Base-by-base conservation (phyloP, 2,329 filamentous ascomycete genomes). In the Nemania bipapillata region DNA sequence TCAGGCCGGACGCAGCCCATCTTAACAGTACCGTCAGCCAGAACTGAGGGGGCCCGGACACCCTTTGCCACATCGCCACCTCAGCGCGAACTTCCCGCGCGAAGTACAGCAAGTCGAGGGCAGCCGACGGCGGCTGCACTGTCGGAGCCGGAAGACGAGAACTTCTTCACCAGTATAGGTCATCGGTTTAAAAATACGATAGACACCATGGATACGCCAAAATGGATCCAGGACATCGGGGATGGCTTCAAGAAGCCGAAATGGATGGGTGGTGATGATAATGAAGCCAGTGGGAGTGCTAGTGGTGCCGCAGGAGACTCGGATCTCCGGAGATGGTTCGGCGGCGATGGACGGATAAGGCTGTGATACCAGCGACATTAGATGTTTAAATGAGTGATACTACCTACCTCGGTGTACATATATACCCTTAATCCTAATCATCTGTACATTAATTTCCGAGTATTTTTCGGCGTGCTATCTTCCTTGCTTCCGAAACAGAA, bases 111-210 rank as follows among this genome's bases (percentile, higher is more conserved):
- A 69, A 77, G 60, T 71, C 77, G 74, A 65, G 77, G 73, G 63
- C 76, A 80, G 49, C 66, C 75, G 37, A 54, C 79, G 30, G 72
- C 80, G 42, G 77, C 82, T 32, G 79, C 86, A 22, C 86, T 87
- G 0, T 86, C 86, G 7, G 86, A 87, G n/a, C 85, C 87, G 1
- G 90, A 92, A 35, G 90, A 94, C 15, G 92, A 93, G 63, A 93
- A 90, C 72, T 93, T 97, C 79, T 94, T 98, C 76, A 87, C 92
- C 72, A 90, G 91, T 37, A 89, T 98, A 69, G 90, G 92, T 0
- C 92, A 96, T 77, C 87, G 95, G 40, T 90, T 99, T 74, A 92
- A 90, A 80, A 99, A 99, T 77, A 98, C 96, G 0, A 89, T 98
- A 60, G 95, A 98, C 69, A 91, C 89, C 0, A 86, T 93, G 1